These are phyloP conservation scores for Angomonas ambiguus DNA, from an alignment of 208 protist genomes.

Conservation along the genomic window DNA sequence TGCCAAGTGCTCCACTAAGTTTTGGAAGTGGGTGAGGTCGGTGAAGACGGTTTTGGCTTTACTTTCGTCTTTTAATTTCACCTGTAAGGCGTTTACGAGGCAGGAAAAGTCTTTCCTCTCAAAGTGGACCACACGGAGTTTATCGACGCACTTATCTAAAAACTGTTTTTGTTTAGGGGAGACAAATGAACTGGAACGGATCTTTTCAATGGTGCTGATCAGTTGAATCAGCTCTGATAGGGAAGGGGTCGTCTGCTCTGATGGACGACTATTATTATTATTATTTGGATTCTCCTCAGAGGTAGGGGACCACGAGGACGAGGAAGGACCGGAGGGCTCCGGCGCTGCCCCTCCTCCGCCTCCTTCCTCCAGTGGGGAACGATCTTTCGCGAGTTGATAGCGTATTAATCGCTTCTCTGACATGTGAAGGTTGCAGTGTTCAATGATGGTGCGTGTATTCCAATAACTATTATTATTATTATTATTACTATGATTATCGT, in stretches of 20 bases:
- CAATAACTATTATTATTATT: background rate
- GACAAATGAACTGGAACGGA: constrained; percentile 73
- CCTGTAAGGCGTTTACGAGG: constrained; percentile 81
- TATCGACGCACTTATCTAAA: constrained; percentile 72
- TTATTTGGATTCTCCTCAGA: background rate
- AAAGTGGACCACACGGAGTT: constrained; percentile 73
- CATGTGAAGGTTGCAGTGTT: constrained; percentile 88
- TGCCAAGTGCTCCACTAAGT: constrained; percentile 79
- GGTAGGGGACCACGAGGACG: too few species aligned
- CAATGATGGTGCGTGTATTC: constrained; percentile 24
- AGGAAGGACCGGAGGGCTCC: too few species aligned
- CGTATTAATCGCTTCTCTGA: constrained; percentile 42
- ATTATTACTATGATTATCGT: constrained; percentile 24
- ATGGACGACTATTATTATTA: background rate
- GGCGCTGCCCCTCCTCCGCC: background rate
- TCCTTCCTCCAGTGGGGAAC: too few species aligned
- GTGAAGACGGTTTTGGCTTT: constrained; percentile 74
- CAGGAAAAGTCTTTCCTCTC: constrained; percentile 70
- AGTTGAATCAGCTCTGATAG: constrained; percentile 78
- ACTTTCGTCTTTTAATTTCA: constrained; percentile 77
- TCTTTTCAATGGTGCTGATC: constrained; percentile 67
- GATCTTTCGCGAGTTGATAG: background rate
- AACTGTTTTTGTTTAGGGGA: constrained; percentile 78
- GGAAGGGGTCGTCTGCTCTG: constrained; percentile 21
- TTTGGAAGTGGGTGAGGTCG: constrained; percentile 77